Base-by-base conservation (phyloP, 2,329 filamentous ascomycete genomes). In the Cercospora sp. region DNA sequence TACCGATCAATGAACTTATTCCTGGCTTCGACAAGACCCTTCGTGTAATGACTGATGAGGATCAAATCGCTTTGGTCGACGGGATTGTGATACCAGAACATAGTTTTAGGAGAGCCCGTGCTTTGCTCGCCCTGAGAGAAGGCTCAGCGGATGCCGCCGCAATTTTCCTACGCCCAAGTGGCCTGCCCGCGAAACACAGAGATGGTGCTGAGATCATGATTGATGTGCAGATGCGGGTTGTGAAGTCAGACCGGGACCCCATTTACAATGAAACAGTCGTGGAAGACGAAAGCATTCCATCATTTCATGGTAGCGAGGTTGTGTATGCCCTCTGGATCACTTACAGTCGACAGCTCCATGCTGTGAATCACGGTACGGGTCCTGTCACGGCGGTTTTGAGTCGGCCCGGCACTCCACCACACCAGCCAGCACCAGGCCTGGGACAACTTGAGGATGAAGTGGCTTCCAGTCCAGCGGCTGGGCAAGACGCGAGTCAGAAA, bases 61-160 rank as follows among this genome's bases (percentile, higher is more conserved):
- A 99, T 73, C 89, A 92, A 48, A 86, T 97, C 61, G 86, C 89
- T 62, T 83, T 98, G 28, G 86, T 91, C 10, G 95, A 99, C 78
- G 95, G 95, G n/a, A 94, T 97, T 75, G 94, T 99, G 16, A 91
- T 99, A 65, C 94, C 95, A 1, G 95, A 99, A 79, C 94, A 97
- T 77, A 96, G 92, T 76, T 98, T 99, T 81, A 89, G 95, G 67
- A 90, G 94, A 72, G 95, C 95, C 6, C 88, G 93, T 67, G 93
- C 93, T 3, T 87, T 97, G 63, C 85, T 97, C 26, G 91, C 92
- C 2, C 84, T 98, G 66, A 89, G 91, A 65, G 92, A 97, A 77
- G 93, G 92, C 30, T 91, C 89, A 57, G 87, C 89, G 55, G 92
- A 97, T 80, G 83, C 83, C 20, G 91, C 90, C 0, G 87, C 90